Evolutionary conservation across 306 rosid genomes (phyloP), one percentile per base, ranked within the genome.

Genomic region (Arachis stenosperma): DNA sequence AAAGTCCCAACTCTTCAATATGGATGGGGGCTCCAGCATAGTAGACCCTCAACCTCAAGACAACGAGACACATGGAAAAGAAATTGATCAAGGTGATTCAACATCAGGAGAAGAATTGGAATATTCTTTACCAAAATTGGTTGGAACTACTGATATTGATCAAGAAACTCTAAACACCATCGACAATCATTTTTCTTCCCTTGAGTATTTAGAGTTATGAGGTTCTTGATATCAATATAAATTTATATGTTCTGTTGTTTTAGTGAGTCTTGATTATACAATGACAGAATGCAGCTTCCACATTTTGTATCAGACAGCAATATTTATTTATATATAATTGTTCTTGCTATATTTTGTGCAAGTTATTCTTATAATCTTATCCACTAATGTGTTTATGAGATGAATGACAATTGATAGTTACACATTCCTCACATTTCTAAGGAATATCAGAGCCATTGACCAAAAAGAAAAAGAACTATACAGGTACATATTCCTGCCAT

Each of bases 1-100:
- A 81, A 91, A 90, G 82, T 65, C 75, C 39, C 86, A 86, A 70
- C 86, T 95, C 62, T 90, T 91, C 78, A 70, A 76, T 76, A 62
- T 50, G 56, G 82, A 75, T 48, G 58, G 55, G 72, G 54, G 43
- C 71, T 63, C 86, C 58, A 15, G 74, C 73, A 61, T 62, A 65
- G 27, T 75, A 57, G 90, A 79, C 53, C 74, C 50, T 39, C 46
- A 81, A 60, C 74, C 50, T 39, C 46, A 81, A 55, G 88, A 85
- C 69, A 57, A 53, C 13, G 89, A 82, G 71, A 65, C 47, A 7
- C 37, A 29, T 7, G 55, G 76, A 73, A 79, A 79, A 78, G 78
- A 82, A 76, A 67, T 52, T 52, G 77, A 68, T 61, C 73, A 70
- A 68, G 78, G 73, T 61, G 78, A 81, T 15, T 53, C 44, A 36